Evolutionary conservation across 305 asterid species (phyloP), one percentile per base, ranked within the genome.

Genomic region (Fraxinus paxiana): DNA sequence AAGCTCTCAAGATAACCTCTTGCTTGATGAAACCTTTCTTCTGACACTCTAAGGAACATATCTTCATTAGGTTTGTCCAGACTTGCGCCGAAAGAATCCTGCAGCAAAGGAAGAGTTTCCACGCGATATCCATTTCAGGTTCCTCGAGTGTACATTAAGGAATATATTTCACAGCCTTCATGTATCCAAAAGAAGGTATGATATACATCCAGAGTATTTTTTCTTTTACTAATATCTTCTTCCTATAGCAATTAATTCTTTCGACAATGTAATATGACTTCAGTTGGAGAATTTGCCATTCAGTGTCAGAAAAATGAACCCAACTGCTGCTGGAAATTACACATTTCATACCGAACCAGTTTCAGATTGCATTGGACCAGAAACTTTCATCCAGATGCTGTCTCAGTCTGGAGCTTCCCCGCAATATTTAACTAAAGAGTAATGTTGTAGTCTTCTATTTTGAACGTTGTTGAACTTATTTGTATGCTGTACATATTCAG

Each of bases 381-480:
- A 88, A 77, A 79, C 84, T 74, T 88, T 96, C 84, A 80, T 79
- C 87, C 81, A 77, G 77, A 88, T 91, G 96, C 79, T 96, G 88
- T 83, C 87, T 69, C 91, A 88, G 33, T 84, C 88, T 80, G 98
- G 97, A 85, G 97, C 94, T 87, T 90, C 97, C 48, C 43, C 18
- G 79, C 91, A 84, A 77, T 85, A 90, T 88, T 7, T 96, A 85
- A 89, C 97, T 74, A 91, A 90, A 90, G 92, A 85, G 99, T 96
- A 91, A 87, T 51, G 20, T 22, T 79, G 72, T 79, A 79, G 63
- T 71, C 79, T 73, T 78, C 73, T 85, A 54, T 70, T 59, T 48
- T 71, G 51, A 31, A 75, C 17, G 46, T 69, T 35, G 76, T 51
- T 38, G 20, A 51, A 33, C 18, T 35, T 70, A 43, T 17, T 31